Evolutionary conservation across 2,329 filamentous ascomycete genomes (phyloP).

Genomic region (Colletotrichum neosansevieriae): DNA sequence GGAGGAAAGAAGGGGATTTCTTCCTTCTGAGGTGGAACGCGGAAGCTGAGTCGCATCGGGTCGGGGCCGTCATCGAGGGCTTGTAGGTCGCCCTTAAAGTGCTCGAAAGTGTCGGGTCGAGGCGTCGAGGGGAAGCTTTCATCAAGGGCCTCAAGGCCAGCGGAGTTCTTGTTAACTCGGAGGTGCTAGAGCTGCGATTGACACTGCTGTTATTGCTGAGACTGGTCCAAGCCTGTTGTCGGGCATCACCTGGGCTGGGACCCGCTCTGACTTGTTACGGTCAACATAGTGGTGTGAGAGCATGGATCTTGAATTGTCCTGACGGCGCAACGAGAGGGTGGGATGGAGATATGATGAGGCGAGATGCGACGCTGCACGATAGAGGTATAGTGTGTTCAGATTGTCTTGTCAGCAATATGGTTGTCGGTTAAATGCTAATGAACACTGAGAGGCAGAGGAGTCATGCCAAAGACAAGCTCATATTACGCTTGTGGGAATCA

Average conservation of each 20-base stretch:
- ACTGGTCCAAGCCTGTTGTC: background rate
- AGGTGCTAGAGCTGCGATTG: background rate
- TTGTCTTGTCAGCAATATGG: background rate
- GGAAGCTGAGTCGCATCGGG: background rate
- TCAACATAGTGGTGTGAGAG: background rate
- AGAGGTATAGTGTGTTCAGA: background rate
- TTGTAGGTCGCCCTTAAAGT: background rate
- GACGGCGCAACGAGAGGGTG: background rate
- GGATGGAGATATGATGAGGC: background rate
- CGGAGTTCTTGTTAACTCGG: background rate
- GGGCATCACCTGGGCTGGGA: background rate
- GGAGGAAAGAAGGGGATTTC: too few relatives aligned
- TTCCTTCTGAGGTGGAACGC: too few relatives aligned
- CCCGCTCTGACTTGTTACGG: background rate
- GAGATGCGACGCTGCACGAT: background rate
- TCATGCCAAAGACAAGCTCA: background rate
- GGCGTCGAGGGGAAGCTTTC: slow-evolving; percentile 1
- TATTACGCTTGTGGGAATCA: background rate
- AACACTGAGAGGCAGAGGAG: background rate
- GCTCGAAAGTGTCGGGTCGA: background rate
- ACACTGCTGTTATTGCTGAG: background rate
- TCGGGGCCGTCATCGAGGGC: background rate
- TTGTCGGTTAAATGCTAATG: background rate
- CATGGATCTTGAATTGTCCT: background rate
- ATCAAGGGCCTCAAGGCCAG: background rate